These are phyloP conservation scores for Sodiomyces alkalinus DNA, from an alignment of 2,329 filamentous ascomycete species.

Conservation along the genomic window DNA sequence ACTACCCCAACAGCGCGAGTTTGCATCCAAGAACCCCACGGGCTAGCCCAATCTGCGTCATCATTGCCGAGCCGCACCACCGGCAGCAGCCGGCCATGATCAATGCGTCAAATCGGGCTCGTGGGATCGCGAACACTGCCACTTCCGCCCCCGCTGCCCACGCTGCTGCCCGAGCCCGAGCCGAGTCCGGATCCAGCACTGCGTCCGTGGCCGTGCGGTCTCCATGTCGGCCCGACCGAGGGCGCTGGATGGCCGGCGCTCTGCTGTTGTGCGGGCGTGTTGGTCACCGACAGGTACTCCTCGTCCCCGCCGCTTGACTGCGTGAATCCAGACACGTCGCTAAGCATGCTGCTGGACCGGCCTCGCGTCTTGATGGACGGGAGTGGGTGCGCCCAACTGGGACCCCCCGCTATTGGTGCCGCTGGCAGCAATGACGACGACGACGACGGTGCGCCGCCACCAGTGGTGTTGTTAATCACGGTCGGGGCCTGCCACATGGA, in stretches of 20 bases:
- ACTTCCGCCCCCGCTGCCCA: conserved; percentile 24
- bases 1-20: too few species aligned
- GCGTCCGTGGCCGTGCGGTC: too few species aligned
- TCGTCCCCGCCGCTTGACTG: conserved; percentile 42
- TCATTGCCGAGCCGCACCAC: too few species aligned
- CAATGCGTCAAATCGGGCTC: conserved; percentile 24
- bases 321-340: conserved; percentile 51
- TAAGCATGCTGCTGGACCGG: conserved; percentile 52
- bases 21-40: too few species aligned
- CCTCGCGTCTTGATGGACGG: conserved; percentile 28
- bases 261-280: conserved; percentile 9
- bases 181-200: too few species aligned
- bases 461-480: neutral
- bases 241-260: conserved; percentile 8
- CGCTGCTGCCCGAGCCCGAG: conserved; percentile 7
- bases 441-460: neutral
- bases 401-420: neutral
- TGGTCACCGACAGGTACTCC: conserved; percentile 12
- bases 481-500: conserved; percentile 19
- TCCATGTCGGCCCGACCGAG: conserved; percentile 7
- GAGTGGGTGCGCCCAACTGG: conserved; percentile 10
- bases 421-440: neutral
- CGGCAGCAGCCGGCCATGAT: too few species aligned
- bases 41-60: too few species aligned
- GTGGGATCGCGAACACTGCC: conserved; percentile 35